Percentiles rank a stretch among this genome's conserved stretches.
Evolutionary conservation across 768 basidiomycete species (phyloP).

Genomic region (Lactarius tabidus): DNA sequence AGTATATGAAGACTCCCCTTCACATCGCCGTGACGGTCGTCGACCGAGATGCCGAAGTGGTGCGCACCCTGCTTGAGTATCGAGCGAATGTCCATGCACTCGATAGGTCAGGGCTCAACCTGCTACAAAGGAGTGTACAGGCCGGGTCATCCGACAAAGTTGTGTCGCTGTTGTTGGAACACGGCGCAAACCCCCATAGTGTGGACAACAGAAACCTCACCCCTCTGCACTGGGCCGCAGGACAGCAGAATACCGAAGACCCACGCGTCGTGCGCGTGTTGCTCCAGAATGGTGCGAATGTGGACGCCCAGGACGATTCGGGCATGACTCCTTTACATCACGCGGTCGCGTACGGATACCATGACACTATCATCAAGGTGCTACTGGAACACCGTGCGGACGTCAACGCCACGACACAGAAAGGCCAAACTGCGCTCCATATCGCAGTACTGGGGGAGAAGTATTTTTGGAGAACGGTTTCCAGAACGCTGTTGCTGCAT

Average conservation of each 20-base stretch:
- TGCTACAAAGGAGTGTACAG: not conserved
- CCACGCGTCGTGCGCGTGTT: not conserved
- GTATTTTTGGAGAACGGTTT: not conserved
- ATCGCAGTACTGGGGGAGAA: not conserved
- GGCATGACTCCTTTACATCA: conserved; percentile 10
- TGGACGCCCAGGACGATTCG: not conserved
- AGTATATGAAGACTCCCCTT: conserved; percentile 1
- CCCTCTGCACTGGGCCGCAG: not conserved
- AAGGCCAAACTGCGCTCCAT: not conserved
- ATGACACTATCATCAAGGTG: not conserved
- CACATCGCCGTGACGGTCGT: not conserved
- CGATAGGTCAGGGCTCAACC: not conserved
- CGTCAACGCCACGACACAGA: not conserved
- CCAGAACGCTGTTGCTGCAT: not conserved
- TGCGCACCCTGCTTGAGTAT: not conserved
- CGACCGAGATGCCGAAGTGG: not conserved
- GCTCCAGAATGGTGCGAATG: conserved; percentile 2
- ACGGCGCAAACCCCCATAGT: not conserved
- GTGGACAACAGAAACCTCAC: not conserved
- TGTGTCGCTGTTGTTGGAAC: not conserved
- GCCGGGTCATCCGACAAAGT: not conserved
- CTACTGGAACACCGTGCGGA: not conserved
- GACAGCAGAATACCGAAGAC: not conserved
- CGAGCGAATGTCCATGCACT: not conserved
- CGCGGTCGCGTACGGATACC: not conserved